Evolutionary conservation across 768 basidiomycete species (phyloP), one percentile per base, ranked within the genome.

Genomic region (Clitopilus hobsonii): DNA sequence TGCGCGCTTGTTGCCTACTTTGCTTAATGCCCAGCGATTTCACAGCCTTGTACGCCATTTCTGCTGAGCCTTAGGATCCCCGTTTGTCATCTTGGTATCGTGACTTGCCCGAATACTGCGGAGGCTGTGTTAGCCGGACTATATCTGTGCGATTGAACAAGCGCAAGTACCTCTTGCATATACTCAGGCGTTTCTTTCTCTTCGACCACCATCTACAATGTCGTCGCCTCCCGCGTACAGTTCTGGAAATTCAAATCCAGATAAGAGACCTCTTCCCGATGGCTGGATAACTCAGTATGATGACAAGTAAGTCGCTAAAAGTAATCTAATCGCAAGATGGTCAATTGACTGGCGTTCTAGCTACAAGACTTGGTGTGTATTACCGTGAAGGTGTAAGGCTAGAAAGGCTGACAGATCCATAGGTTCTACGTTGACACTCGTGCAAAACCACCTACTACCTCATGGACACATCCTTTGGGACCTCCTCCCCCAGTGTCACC

Each of bases 381-480:
- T 28, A 23, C n/a, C 3, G 18, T 32, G 7, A 7, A 32, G 16
- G 2, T 45, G 5, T 18, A 6, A 3, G n/a, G 22, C 10, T 6
- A 45, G 22, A 23, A 6, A 45, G 22, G 3, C 22, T 36, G 32
- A 36, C 10, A 36, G 32, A 10, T 4, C n/a, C 18, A 20, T 18
- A 91, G 89, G 89, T 91, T 82, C 74, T 91, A 91, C 59, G 86
- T 91, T 45, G 83, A 91, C 61, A 88, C 86, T 0, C 67, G 62
- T 23, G 77, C 79, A 45, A 69, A 75, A 16, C 88, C 89, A 3
- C 85, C 87, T 0, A 75, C 78, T 18, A 82, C 86, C 30, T 79
- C 76, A 13, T 91, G 89, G 89, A 74, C 71, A 0, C 89, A 90
- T 60, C 89, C 89, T 0, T 67, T 78, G n/a, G 85, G 84, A 3